Evolutionary conservation across 805 yeast genomes (phyloP).

Genomic region (Cephaloascus fragrans): DNA sequence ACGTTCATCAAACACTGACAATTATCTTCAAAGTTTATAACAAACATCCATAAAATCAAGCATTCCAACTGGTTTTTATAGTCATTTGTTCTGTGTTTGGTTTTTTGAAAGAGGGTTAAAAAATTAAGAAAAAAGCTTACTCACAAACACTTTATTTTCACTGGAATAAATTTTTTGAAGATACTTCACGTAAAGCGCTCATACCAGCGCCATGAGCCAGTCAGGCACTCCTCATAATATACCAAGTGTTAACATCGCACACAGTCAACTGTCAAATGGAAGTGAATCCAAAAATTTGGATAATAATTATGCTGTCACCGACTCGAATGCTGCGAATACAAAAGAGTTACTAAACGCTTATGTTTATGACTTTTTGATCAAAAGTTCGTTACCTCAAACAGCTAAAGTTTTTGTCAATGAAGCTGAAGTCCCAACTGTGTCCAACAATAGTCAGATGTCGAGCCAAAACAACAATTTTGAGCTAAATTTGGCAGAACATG

Average conservation of each 20-base stretch:
- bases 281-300: not conserved
- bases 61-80: no score
- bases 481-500: slow-evolving; percentile 46
- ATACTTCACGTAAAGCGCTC: not conserved
- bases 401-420: slow-evolving; percentile 70
- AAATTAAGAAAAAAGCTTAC: no score
- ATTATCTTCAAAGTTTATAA: no score
- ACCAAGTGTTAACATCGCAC: not conserved
- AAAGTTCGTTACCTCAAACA: slow-evolving; percentile 60
- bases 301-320: slow-evolving; percentile 12
- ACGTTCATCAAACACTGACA: not conserved
- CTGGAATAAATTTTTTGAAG: not conserved
- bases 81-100: no score
- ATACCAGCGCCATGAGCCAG: slow-evolving; percentile 2
- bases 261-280: not conserved
- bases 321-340: slow-evolving; percentile 39
- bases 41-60: no score
- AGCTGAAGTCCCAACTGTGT: slow-evolving; percentile 47
- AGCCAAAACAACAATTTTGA: not conserved
- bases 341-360: slow-evolving; percentile 69
- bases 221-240: slow-evolving; percentile 2
- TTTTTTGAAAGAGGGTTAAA: no score
- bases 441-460: not conserved
- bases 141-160: no score
- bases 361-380: slow-evolving; percentile 75